A percentile compares a stretch with the other conserved stretches of the same genome.
phyloP scores from a whole-genome alignment of 352 stramenopile species.

The Phytopythium ostracodes region DNA sequence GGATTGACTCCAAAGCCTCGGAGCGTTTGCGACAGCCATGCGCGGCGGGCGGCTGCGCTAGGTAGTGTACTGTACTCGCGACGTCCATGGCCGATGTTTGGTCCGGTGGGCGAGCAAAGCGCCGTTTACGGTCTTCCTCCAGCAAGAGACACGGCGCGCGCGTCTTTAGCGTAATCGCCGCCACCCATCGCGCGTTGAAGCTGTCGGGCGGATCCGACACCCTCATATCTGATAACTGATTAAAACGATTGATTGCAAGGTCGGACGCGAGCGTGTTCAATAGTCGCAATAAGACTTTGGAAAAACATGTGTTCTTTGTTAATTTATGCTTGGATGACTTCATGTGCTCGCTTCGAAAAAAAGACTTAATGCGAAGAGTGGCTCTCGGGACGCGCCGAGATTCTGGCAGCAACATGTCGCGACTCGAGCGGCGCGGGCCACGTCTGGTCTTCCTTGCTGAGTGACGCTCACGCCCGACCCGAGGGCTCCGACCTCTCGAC shows the following conservation, averaged over 20 bases:
- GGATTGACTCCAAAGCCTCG: too few relatives aligned
- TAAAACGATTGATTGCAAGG: background rate
- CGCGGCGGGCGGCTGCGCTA: background rate
- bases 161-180: background rate
- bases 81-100: constrained; percentile 3
- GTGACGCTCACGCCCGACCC: too few relatives aligned
- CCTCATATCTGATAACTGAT: background rate
- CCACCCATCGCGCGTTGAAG: constrained; percentile 7
- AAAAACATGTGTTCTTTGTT: background rate
- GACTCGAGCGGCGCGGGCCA: too few relatives aligned
- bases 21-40: background rate
- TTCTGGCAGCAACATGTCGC: background rate
- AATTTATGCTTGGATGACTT: background rate
- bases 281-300: background rate
- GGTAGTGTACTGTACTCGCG: too few relatives aligned
- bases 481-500: too few relatives aligned
- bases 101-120: background rate
- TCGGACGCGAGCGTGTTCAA: background rate
- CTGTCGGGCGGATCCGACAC: background rate
- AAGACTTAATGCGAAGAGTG: background rate
- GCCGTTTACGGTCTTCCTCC: too few relatives aligned
- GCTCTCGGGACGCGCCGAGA: background rate
- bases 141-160: constrained; percentile 1
- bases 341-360: background rate
- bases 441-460: background rate